Conservation (phyloP, 2,329 filamentous ascomycete genomes). For the Mollisia scopiformis region DNA sequence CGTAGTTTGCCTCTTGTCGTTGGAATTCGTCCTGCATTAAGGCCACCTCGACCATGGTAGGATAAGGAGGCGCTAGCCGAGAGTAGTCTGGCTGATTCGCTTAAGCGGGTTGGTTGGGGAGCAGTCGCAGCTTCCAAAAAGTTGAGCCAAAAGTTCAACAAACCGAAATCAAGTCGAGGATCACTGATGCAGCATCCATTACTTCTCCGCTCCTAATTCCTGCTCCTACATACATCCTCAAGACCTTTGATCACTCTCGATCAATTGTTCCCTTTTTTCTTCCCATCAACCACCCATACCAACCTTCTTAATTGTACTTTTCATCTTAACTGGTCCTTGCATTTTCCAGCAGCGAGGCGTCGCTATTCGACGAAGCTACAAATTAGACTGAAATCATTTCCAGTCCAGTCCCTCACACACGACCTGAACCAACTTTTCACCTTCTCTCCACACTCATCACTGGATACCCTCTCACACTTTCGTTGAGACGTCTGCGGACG, state of each 20-base stretch:
- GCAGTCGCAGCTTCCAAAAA: neutral
- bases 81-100: neutral
- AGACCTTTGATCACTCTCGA: constrained; percentile 13
- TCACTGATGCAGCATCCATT: constrained; percentile 13
- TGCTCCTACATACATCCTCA: constrained; percentile 5
- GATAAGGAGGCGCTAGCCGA: neutral
- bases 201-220: constrained; percentile 13
- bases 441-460: constrained; percentile 1
- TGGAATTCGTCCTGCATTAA: constrained; percentile 3
- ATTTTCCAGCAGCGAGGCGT: constrained; percentile 10
- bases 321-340: constrained; percentile 9
- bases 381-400: constrained; percentile 12
- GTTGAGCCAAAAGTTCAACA: constrained; percentile 1
- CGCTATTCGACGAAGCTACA: constrained; percentile 12
- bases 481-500: constrained; percentile 33
- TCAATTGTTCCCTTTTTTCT: constrained; percentile 9
- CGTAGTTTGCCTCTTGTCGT: constrained; percentile 11
- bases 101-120: neutral
- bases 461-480: constrained; percentile 20
- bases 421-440: neutral
- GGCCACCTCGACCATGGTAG: neutral
- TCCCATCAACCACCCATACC: neutral
- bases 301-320: constrained; percentile 8
- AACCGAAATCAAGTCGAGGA: constrained; percentile 9
- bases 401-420: constrained; percentile 7